Base-by-base conservation (phyloP, 768 basidiomycete genomes). In the Russula foetens region DNA sequence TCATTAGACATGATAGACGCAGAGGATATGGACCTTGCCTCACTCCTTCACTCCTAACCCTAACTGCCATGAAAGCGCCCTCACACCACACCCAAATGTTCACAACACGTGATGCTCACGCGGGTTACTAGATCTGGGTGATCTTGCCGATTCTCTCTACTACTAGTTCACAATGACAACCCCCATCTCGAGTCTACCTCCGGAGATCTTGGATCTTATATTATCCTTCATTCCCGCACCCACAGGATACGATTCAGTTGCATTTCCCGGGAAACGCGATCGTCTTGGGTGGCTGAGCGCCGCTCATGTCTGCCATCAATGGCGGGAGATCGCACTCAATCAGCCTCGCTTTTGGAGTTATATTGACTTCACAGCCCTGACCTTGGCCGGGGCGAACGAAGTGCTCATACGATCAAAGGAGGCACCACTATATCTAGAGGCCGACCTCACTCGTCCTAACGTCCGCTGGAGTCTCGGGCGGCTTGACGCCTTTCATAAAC, bases 261-360 rank as follows among this genome's bases (percentile, higher is more conserved):
- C 15, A 17, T 29, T 6, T 7, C 17, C 46, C n/a, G 7, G 26
- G 29, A 28, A 28, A 17, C 7, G 26, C 4, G n/a, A 28, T 49
- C 26, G 23, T 24, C 62, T 59, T 4, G 31, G n/a, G 11, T 63
- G 62, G 62, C 45, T 63, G 23, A 29, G 26, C 28, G 26, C 53
- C 23, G 39, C 63, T 24, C 63, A 62, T 15, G 63, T 64, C 28
- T 64, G 60, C 19, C 60, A 51, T 15, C 56, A 38, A 38, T 64
- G 63, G 63, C 63, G 63, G 29, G 60, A 64, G 28, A 55, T 64
- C 15, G 60, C 60, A 9, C 52, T 64, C 19, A 41, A 47, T 19
- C 52, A 58, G 12, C 55, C 56, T 17, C 53, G 39, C 15, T 49
- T 64, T 26, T 64, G 60, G 60, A 50, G 50, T 21, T 54, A 43